Percentiles rank a stretch among this genome's conserved stretches.
Evolutionary conservation across 78 protist species (phyloP).

Genomic region (Dictyostelium firmibasis): DNA sequence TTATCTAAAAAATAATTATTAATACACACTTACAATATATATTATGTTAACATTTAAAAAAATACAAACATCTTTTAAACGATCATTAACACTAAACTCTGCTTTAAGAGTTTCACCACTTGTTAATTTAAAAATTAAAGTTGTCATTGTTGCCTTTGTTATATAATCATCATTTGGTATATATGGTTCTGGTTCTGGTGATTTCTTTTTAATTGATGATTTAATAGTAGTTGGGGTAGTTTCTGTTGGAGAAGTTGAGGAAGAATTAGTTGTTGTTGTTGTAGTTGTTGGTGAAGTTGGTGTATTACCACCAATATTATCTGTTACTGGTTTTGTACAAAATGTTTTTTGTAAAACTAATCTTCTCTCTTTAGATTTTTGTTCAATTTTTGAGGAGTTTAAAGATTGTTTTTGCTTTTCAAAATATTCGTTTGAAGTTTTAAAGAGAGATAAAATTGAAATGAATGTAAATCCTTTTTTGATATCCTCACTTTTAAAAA

Average conservation of each 20-base stretch:
- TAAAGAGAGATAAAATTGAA: not conserved
- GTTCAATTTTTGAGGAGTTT: not conserved
- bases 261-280: too few relatives aligned
- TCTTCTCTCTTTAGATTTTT: not conserved
- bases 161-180: not conserved
- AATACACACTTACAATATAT: not conserved
- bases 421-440: not conserved
- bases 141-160: not conserved
- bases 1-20: not conserved
- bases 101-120: slow-evolving; percentile 7
- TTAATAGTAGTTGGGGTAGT: not conserved
- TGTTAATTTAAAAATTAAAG: not conserved
- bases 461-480: not conserved
- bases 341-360: not conserved
- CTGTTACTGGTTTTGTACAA: not conserved
- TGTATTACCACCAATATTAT: not conserved
- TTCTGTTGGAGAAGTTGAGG: not conserved
- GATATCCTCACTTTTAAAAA: not conserved
- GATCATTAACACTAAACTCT: not conserved
- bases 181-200: not conserved
- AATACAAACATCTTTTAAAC: not conserved
- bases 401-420: not conserved
- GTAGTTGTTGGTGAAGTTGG: not conserved
- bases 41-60: not conserved
- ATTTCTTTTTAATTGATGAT: not conserved